phyloP scores from a whole-genome alignment of 805 yeast species.

The Saccharomycopsis sp. region DNA sequence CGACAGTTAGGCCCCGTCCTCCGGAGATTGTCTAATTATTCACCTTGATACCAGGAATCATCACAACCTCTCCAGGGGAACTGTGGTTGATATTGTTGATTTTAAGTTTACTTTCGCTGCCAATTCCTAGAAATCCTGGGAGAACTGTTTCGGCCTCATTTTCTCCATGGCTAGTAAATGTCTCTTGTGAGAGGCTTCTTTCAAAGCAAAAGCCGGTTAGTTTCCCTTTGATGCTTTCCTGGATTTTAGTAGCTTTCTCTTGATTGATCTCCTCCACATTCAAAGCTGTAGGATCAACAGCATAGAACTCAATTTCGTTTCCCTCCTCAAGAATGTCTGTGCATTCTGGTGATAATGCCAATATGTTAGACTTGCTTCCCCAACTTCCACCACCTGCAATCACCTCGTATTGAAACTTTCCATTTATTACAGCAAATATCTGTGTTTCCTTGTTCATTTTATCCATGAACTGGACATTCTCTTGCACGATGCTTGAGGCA shows the following conservation, averaged over 20 bases:
- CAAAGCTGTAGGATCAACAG: neutral
- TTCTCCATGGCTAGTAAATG: neutral
- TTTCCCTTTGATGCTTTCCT: neutral
- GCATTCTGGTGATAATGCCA: conserved; percentile 39
- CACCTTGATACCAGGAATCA: neutral
- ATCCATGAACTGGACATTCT: conserved; percentile 11
- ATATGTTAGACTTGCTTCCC: conserved; percentile 41
- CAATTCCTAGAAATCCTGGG: conserved; percentile 16
- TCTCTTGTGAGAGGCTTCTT: conserved; percentile 3
- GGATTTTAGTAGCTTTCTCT: neutral
- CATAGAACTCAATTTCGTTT: conserved; percentile 10
- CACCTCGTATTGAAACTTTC: conserved; percentile 29
- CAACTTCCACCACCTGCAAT: conserved; percentile 48
- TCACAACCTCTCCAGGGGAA: conserved; percentile 16
- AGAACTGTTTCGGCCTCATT: neutral
- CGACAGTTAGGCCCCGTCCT: no score
- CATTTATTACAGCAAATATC: conserved; percentile 10
- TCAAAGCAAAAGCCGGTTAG: neutral
- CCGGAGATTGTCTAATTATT: neutral
- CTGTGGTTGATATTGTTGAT: conserved; percentile 9
- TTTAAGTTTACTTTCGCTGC: conserved; percentile 16
- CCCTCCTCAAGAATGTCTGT: conserved; percentile 14
- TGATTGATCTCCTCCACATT: neutral
- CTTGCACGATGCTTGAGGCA: conserved; percentile 17
- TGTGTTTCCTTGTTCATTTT: conserved; percentile 14